These are phyloP conservation scores for Aquilaria sinensis DNA, from an alignment of 345 rosid genomes.

Conservation along the genomic window DNA sequence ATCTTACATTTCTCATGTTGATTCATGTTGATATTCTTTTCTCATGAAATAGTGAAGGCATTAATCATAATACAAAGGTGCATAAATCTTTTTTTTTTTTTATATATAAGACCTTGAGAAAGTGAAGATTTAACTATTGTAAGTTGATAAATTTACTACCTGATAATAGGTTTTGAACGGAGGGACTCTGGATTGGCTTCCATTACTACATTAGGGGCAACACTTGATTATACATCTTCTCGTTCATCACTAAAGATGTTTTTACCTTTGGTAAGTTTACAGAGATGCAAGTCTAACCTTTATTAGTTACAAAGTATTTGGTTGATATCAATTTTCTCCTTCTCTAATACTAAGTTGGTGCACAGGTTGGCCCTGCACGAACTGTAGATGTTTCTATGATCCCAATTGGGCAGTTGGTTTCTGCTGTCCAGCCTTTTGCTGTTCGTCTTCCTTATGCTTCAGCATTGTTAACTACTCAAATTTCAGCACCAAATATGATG, in stretches of 20 bases:
- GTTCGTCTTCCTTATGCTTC: conserved; percentile 58
- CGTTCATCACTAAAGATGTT: conserved; percentile 58
- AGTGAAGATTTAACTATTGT: conserved; percentile 3
- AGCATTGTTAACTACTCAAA: conserved; percentile 53
- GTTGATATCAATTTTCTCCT: not conserved
- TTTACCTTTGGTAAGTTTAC: conserved; percentile 66
- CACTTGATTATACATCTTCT: conserved; percentile 77
- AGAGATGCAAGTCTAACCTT: not conserved
- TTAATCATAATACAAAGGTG: not conserved
- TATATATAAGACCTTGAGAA: not conserved
- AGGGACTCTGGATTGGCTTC: conserved; percentile 62
- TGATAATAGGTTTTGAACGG: conserved; percentile 46
- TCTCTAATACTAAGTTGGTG: conserved; percentile 3
- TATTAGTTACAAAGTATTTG: not conserved
- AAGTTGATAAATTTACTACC: conserved; percentile 3
- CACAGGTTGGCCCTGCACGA: conserved; percentile 61
- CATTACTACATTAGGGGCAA: conserved; percentile 60
- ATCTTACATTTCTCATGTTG: no score
- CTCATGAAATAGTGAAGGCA: not conserved
- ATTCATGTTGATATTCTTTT: no score
- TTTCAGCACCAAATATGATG: conserved; percentile 69
- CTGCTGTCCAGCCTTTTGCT: conserved; percentile 56
- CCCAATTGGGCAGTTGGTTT: conserved; percentile 56
- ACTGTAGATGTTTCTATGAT: conserved; percentile 52
- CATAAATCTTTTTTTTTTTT: not conserved